phyloP scores from a whole-genome alignment of 2,329 filamentous ascomycete genomes.

The Claviceps paspali region DNA sequence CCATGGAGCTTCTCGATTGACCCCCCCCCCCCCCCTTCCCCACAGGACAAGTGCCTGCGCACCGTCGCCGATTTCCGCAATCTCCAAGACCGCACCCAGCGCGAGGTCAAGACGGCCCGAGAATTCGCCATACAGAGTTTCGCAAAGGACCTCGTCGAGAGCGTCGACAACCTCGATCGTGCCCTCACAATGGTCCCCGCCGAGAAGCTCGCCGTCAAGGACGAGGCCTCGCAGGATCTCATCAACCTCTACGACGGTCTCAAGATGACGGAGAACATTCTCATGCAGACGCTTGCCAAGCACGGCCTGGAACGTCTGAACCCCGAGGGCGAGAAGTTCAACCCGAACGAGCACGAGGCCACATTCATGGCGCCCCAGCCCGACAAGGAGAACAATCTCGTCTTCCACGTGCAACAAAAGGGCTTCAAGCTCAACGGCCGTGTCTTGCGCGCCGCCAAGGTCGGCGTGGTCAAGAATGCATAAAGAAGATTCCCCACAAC shows the following conservation, averaged over 20 bases:
- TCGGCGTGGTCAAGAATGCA: constrained; percentile 83
- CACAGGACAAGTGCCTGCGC: constrained; percentile 84
- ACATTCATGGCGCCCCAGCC: constrained; percentile 83
- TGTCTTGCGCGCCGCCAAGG: constrained; percentile 81
- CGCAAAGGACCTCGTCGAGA: constrained; percentile 87
- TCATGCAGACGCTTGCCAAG: constrained; percentile 80
- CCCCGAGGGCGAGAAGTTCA: constrained; percentile 73
- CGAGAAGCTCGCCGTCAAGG: constrained; percentile 49
- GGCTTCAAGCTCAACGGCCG: constrained; percentile 89
- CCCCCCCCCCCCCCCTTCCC: not conserved
- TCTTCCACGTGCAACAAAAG: constrained; percentile 90
- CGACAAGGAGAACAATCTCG: constrained; percentile 76
- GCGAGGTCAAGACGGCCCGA: constrained; percentile 73
- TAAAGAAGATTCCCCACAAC: constrained; percentile 14
- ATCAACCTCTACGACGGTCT: constrained; percentile 72
- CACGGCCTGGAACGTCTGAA: constrained; percentile 86
- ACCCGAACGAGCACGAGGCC: constrained; percentile 93
- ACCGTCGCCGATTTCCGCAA: constrained; percentile 95
- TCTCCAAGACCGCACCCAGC: constrained; percentile 84
- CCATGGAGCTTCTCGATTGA: too few relatives aligned
- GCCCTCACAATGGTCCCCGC: constrained; percentile 65
- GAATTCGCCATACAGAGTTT: constrained; percentile 95
- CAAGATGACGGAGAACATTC: constrained; percentile 84
- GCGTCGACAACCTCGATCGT: constrained; percentile 92
- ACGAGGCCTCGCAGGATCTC: constrained; percentile 52